Evolutionary conservation across 371 early-diverging fungal genomes (phyloP), one percentile per base, ranked within the genome.

Genomic region (Mucor circinelloides): DNA sequence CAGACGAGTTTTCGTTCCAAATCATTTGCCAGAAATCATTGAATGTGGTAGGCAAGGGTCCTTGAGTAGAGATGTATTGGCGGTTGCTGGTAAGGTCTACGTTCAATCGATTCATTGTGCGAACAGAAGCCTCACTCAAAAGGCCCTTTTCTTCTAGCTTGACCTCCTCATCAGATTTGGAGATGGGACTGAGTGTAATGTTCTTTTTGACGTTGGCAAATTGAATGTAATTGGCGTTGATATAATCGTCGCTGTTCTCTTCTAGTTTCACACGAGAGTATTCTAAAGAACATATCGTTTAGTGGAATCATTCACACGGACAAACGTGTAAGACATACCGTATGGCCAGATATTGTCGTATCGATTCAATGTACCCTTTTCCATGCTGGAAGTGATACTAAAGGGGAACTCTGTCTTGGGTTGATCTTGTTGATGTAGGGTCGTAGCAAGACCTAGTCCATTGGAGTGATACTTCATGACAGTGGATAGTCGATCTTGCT

Each of bases 1-100:
- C 87, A 6, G 69, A 65, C 1, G 84, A 73, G 8, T 81, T 60
- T 70, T 94, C 90, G 68, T 95, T 93, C 93, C 92, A 94, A 17
- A 91, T 71, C 85, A 96, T 88, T 48, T 84, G 81, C 96, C 96
- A 97, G 64, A 97, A 97, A 67, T 94, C 94, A 12, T 79, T 80
- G 25, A 89, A 79, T 0, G 96, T 94, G 50, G 86, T 75, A 6
- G 88, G 86, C 23, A 95, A 71, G n/a, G 96, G 96, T 1, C 91
- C 96, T 71, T 96, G 96, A 0, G 94, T 87, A 13, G 89, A 90
- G 56, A 96, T 93, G 72, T 93, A 96, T 2, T 46, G 64, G 30
- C 68, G 69, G 19, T 54, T 65, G 28, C 36, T 38, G 10, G 12
- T 10, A 25, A 56, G 12, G 25, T 68, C 44, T 28, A 58, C 36